Conservation (phyloP, 1,284 basidiomycete genomes). For the Phellinidium pouzarii region DNA sequence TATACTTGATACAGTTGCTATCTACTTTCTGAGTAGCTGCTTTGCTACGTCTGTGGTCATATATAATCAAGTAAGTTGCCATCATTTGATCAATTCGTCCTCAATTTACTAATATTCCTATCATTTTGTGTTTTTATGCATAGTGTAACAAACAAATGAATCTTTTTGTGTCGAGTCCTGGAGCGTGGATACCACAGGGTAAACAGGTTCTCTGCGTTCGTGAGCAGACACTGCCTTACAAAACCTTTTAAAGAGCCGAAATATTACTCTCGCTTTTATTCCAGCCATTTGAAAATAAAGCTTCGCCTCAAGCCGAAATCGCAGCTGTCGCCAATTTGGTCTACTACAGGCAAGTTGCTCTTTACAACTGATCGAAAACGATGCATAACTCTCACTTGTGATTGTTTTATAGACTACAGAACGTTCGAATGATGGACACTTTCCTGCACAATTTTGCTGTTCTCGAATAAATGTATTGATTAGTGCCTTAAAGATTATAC, state of each 20-base stretch:
- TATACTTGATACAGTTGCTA: conserved; percentile 21
- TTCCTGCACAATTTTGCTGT: no score
- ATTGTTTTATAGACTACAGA: neutral
- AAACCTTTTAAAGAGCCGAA: neutral
- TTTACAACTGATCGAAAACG: neutral
- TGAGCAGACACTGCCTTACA: conserved; percentile 8
- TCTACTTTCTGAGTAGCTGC: conserved; percentile 21
- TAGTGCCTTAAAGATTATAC: no score
- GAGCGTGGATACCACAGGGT: conserved; percentile 15
- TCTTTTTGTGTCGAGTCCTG: neutral
- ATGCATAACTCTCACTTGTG: neutral
- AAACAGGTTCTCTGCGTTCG: conserved; percentile 21
- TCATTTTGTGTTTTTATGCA: no score
- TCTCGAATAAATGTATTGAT: no score
- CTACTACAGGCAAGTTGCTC: conserved; percentile 17
- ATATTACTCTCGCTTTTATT: no score
- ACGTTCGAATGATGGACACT: conserved; percentile 13
- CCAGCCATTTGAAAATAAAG: conserved; percentile 22
- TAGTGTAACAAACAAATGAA: conserved; percentile 4
- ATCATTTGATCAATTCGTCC: no score
- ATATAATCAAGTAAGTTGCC: conserved; percentile 18
- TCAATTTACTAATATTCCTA: neutral
- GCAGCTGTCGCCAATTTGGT: conserved; percentile 17
- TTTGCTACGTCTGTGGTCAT: conserved; percentile 23
- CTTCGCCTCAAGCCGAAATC: conserved; percentile 12